These are phyloP conservation scores for Umbelopsis sp. DNA, from an alignment of 371 early-diverging fungal genomes.

Conservation along the genomic window DNA sequence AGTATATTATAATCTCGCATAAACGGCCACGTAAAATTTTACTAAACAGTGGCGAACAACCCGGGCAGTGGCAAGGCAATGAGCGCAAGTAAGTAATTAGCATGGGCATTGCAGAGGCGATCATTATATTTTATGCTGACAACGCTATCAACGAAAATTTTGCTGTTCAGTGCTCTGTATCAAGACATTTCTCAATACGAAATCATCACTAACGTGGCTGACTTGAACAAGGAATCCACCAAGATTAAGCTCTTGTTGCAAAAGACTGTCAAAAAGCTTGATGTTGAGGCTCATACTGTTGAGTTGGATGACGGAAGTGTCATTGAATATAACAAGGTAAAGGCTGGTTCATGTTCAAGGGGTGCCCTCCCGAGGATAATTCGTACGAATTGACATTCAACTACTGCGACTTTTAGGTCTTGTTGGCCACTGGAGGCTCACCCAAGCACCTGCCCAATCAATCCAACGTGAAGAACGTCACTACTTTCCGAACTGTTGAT, in stretches of 20 bases:
- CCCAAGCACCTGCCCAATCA: constrained; percentile 61
- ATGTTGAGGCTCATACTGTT: constrained; percentile 67
- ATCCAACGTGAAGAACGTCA: constrained; percentile 41
- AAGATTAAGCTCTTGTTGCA: constrained; percentile 59
- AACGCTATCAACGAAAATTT: neutral
- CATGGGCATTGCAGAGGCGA: neutral
- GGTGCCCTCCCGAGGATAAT: too few species aligned
- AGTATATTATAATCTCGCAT: constrained; percentile 20
- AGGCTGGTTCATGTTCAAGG: neutral
- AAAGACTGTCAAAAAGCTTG: constrained; percentile 53
- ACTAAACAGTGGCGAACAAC: neutral
- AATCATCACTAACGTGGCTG: constrained; percentile 43
- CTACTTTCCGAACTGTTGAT: constrained; percentile 68
- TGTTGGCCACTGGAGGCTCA: constrained; percentile 76
- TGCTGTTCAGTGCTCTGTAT: constrained; percentile 36
- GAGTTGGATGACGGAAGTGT: constrained; percentile 59
- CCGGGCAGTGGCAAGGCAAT: constrained; percentile 65
- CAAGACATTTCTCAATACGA: constrained; percentile 45
- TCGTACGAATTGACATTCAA: neutral
- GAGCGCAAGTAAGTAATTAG: constrained; percentile 54
- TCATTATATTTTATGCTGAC: neutral
- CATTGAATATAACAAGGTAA: constrained; percentile 67
- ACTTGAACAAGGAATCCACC: constrained; percentile 41
- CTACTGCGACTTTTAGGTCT: constrained; percentile 33
- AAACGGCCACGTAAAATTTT: neutral